A percentile compares a stretch with the other conserved stretches of the same genome.
Conservation (phyloP, 176 grass and related monocot species). For the Sorghum bicolor region DNA sequence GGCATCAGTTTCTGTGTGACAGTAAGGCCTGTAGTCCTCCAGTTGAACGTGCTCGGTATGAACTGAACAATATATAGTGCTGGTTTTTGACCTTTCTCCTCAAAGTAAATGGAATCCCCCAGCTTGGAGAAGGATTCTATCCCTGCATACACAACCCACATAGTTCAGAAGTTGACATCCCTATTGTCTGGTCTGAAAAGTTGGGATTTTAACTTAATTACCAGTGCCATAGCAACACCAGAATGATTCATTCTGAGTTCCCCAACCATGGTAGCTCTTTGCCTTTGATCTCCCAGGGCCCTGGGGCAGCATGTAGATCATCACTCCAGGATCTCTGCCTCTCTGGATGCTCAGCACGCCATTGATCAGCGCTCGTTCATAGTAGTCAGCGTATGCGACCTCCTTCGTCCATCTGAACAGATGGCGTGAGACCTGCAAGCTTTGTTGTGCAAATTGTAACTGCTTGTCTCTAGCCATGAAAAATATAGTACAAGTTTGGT, state of each 20-base stretch:
- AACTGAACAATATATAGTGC: conserved; percentile 73
- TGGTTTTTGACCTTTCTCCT: conserved; percentile 54
- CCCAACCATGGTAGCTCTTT: conserved; percentile 79
- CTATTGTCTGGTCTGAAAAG: too few relatives aligned
- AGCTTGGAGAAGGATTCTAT: conserved; percentile 95
- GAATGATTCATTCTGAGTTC: conserved; percentile 63
- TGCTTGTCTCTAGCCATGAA: neutral
- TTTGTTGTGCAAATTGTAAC: neutral
- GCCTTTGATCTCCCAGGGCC: conserved; percentile 80
- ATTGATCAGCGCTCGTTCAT: conserved; percentile 81
- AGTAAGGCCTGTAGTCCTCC: conserved; percentile 54
- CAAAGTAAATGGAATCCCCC: conserved; percentile 91
- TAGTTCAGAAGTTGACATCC: too few relatives aligned
- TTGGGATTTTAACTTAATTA: conserved; percentile 22
- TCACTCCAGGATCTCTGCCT: conserved; percentile 81
- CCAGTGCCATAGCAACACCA: conserved; percentile 99
- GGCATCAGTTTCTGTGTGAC: conserved; percentile 52
- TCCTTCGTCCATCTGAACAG: conserved; percentile 98
- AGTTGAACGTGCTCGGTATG: conserved; percentile 81
- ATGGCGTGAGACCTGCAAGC: conserved; percentile 69
- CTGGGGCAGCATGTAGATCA: conserved; percentile 99
- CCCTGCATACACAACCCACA: conserved; percentile 24
- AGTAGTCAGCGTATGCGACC: conserved; percentile 69
- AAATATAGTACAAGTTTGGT: neutral
- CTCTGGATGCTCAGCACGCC: conserved; percentile 94